Base-by-base conservation (phyloP, 805 yeast species). In the Kodamaea laetipori region DNA sequence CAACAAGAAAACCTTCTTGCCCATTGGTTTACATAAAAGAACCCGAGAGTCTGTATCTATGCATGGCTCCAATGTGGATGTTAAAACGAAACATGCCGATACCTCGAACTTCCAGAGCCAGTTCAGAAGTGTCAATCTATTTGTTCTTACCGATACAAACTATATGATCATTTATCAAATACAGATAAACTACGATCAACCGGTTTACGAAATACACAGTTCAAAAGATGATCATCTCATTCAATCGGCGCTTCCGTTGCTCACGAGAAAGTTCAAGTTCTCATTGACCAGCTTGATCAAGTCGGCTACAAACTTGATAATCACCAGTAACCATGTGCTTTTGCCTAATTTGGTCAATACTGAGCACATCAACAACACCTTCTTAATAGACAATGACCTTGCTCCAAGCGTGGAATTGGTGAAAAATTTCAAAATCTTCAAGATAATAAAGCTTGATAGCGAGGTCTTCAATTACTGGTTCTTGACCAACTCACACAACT, bases 21-120 rank as follows among this genome's bases (percentile, higher is more conserved):
- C 82, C 1, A 59, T 80, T 4, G 72, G 76, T 7, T 68, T 69
- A 2, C 80, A 78, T 50, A 59, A 66, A 5, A 58, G 86, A 43
- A 60, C 75, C 0, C 52, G 54, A 16, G 63, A 65, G 15, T 75
- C 82, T 3, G 45, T 80, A 11, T 61, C 65, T 18, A 60, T 61
- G 15, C 74, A 73, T 60, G 86, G 86, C 1, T 44, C 51, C 6
- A 80, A 81, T 55, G 36, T 52, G 18, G 53, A 60, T 17, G 54
- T 78, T 6, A 57, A 73, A 27, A 63, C 76, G 1, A 72, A 74
- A 24, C 55, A 61, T 28, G 51, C 61, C 12, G 69, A 74, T 42
- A 66, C 75, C 10, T 60, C 33, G 58, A 59, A 27, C 53, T 58
- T 26, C 13, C n/a, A 19, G 12, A 66, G 60, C 27, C 60, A 59